A percentile compares a stretch with the other conserved stretches of the same genome.
phyloP scores from a whole-genome alignment of 2,329 filamentous ascomycete species.

The Torrubiella hemipterigena region DNA sequence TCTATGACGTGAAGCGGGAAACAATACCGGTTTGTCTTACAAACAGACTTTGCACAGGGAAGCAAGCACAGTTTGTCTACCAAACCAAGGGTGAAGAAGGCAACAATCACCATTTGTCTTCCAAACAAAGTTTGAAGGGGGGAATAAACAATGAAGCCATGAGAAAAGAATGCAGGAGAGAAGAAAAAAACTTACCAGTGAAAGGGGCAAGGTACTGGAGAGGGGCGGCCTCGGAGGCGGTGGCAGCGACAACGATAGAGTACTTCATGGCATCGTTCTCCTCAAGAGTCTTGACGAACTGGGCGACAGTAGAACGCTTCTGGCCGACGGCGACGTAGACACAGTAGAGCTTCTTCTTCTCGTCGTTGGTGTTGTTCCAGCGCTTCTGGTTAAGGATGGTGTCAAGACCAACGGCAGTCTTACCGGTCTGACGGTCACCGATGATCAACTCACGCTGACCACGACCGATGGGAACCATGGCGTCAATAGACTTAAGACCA shows the following conservation, averaged over 20 bases:
- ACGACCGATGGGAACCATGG: slow-evolving; percentile 99
- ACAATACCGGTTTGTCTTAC: background rate
- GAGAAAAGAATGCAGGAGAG: slow-evolving; percentile 1
- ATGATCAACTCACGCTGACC: slow-evolving; percentile 99
- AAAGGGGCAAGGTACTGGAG: slow-evolving; percentile 92
- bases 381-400: slow-evolving; percentile 99
- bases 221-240: slow-evolving; percentile 91
- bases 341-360: slow-evolving; percentile 98
- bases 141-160: too few species aligned
- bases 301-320: slow-evolving; percentile 98
- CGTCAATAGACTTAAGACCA: slow-evolving; percentile 97
- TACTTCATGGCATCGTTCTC: slow-evolving; percentile 99
- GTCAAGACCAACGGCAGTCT: slow-evolving; percentile 97
- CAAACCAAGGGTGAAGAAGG: too few species aligned
- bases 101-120: too few species aligned
- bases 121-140: too few species aligned
- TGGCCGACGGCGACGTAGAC: slow-evolving; percentile 98
- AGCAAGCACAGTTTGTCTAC: too few species aligned
- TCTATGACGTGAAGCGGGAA: background rate
- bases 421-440: slow-evolving; percentile 99
- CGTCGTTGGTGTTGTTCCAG: slow-evolving; percentile 81
- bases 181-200: slow-evolving; percentile 45
- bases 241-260: slow-evolving; percentile 84
- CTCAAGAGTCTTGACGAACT: slow-evolving; percentile 99
- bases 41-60: background rate